These are phyloP conservation scores for Podospora appendiculata DNA, from an alignment of 495 filamentous ascomycete genomes.

Conservation along the genomic window DNA sequence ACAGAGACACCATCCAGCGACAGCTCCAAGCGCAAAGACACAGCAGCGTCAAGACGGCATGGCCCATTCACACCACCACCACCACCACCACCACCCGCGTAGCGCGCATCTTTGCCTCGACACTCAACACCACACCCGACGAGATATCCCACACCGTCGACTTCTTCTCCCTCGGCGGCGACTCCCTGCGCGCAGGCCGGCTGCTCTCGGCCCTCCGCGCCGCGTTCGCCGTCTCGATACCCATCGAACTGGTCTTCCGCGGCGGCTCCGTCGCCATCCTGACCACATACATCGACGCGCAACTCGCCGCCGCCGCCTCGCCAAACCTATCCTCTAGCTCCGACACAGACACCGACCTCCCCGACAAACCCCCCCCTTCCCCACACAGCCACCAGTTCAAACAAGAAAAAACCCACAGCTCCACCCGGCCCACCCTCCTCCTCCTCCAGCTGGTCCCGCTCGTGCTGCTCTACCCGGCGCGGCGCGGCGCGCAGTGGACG, in stretches of 20 bases:
- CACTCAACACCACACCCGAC: no score
- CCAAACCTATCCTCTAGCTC: slow-evolving; percentile 13
- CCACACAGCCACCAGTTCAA: slow-evolving; percentile 5
- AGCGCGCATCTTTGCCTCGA: no score
- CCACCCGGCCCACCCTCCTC: slow-evolving; percentile 29
- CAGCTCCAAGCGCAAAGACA: no score
- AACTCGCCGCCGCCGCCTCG: neutral
- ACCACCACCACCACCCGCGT: no score
- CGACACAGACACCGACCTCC: neutral
- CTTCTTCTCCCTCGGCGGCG: no score
- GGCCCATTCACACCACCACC: no score
- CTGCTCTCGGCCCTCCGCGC: slow-evolving; percentile 31
- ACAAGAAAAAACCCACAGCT: slow-evolving; percentile 21
- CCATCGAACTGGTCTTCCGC: slow-evolving; percentile 34
- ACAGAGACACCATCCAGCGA: no score
- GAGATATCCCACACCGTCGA: no score
- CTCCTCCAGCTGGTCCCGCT: slow-evolving; percentile 32
- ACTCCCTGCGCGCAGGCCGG: slow-evolving; percentile 17
- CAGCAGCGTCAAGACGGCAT: no score
- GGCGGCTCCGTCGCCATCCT: slow-evolving; percentile 23
- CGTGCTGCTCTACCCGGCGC: slow-evolving; percentile 27
- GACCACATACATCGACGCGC: slow-evolving; percentile 15
- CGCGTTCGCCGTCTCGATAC: slow-evolving; percentile 25
- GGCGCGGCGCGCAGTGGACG: slow-evolving; percentile 32
- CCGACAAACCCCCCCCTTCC: neutral